These are phyloP conservation scores for Chalciporus sp. DNA, from an alignment of 1,284 basidiomycete genomes.

Conservation along the genomic window DNA sequence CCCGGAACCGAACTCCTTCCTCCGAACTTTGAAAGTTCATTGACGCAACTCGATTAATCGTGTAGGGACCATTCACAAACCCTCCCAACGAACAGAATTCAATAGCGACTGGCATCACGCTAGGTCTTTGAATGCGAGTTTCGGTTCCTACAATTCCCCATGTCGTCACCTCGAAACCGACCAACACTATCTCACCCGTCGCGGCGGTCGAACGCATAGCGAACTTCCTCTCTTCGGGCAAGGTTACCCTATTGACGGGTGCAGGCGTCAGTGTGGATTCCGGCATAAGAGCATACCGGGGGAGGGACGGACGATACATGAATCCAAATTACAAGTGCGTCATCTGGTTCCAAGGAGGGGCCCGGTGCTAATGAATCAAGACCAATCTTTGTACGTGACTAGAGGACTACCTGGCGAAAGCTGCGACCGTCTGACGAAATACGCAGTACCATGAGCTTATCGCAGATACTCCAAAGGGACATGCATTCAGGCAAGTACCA, in stretches of 20 bases:
- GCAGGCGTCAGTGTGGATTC: slow-evolving; percentile 93
- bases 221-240: slow-evolving; percentile 67
- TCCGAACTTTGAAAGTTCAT: neutral
- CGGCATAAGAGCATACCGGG: slow-evolving; percentile 88
- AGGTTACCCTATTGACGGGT: slow-evolving; percentile 78
- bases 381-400: slow-evolving; percentile 54
- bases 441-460: slow-evolving; percentile 81
- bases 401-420: neutral
- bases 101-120: neutral
- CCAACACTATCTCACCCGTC: slow-evolving; percentile 47
- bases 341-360: neutral
- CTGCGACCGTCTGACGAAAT: slow-evolving; percentile 6
- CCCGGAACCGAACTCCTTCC: neutral
- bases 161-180: slow-evolving; percentile 47
- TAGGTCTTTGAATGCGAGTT: slow-evolving; percentile 63
- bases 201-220: slow-evolving; percentile 68
- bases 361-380: slow-evolving; percentile 31
- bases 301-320: slow-evolving; percentile 82
- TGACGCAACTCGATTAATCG: no score
- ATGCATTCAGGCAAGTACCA: slow-evolving; percentile 59
- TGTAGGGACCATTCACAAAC: neutral
- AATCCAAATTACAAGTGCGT: slow-evolving; percentile 89
- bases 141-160: slow-evolving; percentile 80
- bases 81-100: no score
- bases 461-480: slow-evolving; percentile 67